phyloP scores from a whole-genome alignment of 345 rosid genomes.

The Pugionium dolabratum region DNA sequence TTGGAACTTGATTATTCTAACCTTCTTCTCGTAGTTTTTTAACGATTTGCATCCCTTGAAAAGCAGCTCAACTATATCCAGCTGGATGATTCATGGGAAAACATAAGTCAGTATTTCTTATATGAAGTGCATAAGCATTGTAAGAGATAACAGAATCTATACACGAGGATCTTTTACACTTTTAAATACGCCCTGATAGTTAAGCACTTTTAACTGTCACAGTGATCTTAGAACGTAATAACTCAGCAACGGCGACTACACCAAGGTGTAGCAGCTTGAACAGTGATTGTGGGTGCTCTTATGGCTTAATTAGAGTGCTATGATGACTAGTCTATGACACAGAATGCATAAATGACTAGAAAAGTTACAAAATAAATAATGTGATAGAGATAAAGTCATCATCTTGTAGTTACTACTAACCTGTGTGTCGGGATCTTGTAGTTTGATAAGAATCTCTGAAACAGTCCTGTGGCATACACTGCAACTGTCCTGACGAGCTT shows the following conservation, averaged over 20 bases:
- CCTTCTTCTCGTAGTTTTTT: constrained; percentile 68
- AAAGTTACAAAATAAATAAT: not conserved
- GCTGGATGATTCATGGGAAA: constrained; percentile 33
- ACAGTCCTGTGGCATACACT: constrained; percentile 70
- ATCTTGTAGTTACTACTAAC: constrained; percentile 39
- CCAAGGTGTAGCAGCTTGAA: not conserved
- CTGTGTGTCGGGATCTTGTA: constrained; percentile 91
- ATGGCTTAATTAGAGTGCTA: not conserved
- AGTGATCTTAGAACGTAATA: not conserved
- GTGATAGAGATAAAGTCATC: not conserved
- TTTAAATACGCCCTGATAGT: not conserved
- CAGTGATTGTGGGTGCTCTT: not conserved
- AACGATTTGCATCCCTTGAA: constrained; percentile 78
- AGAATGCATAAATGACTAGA: not conserved
- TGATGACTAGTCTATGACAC: not conserved
- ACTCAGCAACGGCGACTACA: not conserved
- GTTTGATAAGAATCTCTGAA: constrained; percentile 66
- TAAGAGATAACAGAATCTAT: not conserved
- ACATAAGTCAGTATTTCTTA: constrained; percentile 15
- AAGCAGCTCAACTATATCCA: constrained; percentile 71
- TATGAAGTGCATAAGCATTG: not conserved
- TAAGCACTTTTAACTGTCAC: not conserved
- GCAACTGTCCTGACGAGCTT: constrained; percentile 64
- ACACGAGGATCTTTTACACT: not conserved
- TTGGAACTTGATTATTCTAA: constrained; percentile 24